These are phyloP conservation scores for Aureobasidium sp. DNA, from an alignment of 2,329 filamentous ascomycete species.

Conservation along the genomic window DNA sequence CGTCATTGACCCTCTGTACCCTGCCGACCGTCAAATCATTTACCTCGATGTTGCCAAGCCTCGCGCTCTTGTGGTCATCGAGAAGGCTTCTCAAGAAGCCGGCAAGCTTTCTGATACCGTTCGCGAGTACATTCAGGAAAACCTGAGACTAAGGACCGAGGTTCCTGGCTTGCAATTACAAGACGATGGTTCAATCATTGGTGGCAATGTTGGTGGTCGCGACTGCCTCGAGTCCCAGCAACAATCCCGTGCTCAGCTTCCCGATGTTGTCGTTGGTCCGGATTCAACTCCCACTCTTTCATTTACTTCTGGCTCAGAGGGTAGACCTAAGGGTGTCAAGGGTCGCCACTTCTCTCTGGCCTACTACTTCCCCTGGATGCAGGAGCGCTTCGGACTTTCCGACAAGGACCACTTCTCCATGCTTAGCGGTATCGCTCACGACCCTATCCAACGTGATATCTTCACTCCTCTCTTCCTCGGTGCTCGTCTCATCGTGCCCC, in stretches of 20 bases:
- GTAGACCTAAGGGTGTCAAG: constrained; percentile 73
- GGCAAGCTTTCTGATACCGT: constrained; percentile 55
- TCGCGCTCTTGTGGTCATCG: constrained; percentile 62
- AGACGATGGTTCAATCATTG: constrained; percentile 65
- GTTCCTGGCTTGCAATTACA: constrained; percentile 65
- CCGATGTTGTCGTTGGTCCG: constrained; percentile 72
- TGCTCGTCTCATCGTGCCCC: constrained; percentile 67
- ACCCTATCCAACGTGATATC: constrained; percentile 61
- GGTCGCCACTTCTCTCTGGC: constrained; percentile 81
- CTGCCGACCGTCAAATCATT: constrained; percentile 70
- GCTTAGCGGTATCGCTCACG: constrained; percentile 75
- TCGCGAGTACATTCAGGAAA: constrained; percentile 60
- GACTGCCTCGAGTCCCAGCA: constrained; percentile 57
- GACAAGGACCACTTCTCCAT: constrained; percentile 70
- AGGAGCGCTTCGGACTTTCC: constrained; percentile 66
- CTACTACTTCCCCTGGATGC: constrained; percentile 92
- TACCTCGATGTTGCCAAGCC: constrained; percentile 75
- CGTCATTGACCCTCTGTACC: constrained; percentile 73
- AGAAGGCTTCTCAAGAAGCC: constrained; percentile 60
- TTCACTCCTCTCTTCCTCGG: constrained; percentile 87
- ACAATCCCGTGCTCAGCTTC: constrained; percentile 46
- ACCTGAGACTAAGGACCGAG: constrained; percentile 63
- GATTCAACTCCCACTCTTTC: constrained; percentile 70
- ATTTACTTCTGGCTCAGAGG: constrained; percentile 59
- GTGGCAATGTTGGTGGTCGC: constrained; percentile 53